Evolutionary conservation across 1,284 basidiomycete species (phyloP).

Genomic region (Ustilago shanxiensis): DNA sequence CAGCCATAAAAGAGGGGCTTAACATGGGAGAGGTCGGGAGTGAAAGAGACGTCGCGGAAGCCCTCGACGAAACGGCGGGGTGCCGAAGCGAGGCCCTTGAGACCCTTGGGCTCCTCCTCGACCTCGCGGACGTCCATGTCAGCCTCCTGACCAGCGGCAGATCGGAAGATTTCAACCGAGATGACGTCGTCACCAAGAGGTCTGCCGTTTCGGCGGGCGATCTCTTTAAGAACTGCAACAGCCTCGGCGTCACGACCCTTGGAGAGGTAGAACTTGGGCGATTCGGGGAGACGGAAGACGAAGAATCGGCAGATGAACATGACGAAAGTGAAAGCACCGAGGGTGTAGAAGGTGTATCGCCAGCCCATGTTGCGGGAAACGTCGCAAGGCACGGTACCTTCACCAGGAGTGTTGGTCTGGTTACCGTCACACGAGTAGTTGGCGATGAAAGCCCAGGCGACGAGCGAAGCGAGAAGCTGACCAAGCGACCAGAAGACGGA

Average conservation of each 20-base stretch:
- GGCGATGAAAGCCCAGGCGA: slow-evolving; percentile 68
- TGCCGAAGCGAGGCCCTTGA: slow-evolving; percentile 22
- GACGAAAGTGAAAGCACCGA: slow-evolving; percentile 64
- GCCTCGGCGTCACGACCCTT: slow-evolving; percentile 69
- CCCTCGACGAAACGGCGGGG: slow-evolving; percentile 25
- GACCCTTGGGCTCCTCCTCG: slow-evolving; percentile 30
- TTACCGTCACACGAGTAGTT: slow-evolving; percentile 62
- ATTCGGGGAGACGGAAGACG: slow-evolving; percentile 68
- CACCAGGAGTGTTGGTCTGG: slow-evolving; percentile 45
- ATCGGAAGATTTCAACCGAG: slow-evolving; percentile 65
- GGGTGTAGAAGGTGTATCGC: slow-evolving; percentile 67
- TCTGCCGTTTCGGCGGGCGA: slow-evolving; percentile 63
- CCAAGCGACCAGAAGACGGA: slow-evolving; percentile 69
- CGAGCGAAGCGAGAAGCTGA: slow-evolving; percentile 64
- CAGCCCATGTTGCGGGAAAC: slow-evolving; percentile 62
- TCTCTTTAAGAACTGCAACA: slow-evolving; percentile 61
- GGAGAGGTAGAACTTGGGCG: slow-evolving; percentile 68
- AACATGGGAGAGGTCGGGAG: slow-evolving; percentile 62
- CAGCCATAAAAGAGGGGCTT: slow-evolving; percentile 61
- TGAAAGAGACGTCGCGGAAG: slow-evolving; percentile 37
- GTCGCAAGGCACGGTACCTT: slow-evolving; percentile 46
- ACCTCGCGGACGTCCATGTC: slow-evolving; percentile 38
- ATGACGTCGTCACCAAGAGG: slow-evolving; percentile 63
- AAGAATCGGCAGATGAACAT: slow-evolving; percentile 65
- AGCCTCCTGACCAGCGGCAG: slow-evolving; percentile 65